Evolutionary conservation across 768 basidiomycete genomes (phyloP), one percentile per base, ranked within the genome.

Genomic region (Boletus rubropictus): DNA sequence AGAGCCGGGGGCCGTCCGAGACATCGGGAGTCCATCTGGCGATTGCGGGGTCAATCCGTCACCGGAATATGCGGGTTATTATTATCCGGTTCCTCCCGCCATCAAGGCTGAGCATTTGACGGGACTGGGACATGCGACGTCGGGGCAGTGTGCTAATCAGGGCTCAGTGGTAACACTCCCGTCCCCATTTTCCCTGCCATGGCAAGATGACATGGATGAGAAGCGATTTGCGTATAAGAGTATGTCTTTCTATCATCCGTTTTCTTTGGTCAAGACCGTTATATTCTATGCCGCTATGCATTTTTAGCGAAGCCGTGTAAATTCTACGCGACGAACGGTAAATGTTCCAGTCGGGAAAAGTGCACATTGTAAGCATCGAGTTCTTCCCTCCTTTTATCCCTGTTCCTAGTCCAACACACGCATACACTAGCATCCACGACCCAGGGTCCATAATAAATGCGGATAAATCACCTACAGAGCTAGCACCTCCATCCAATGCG

Each of bases 291-390:
- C 44, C 20, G 17, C 8, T 17, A 21, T 35, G 40, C 15, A 11
- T 34, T 42, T 25, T 24, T 31, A 83, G 81, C 80, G 1, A 82
- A 82, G 49, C 76, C 75, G 22, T 84, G 81, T 63, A 79, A 75
- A 58, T 82, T 77, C 57, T 79, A 70, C 55, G 65, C 64, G 22
- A 53, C 62, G 2, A 73, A 69, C 28, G 72, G 69, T 15, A 63
- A 64, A 21, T 84, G 81, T 57, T 72, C 77, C 1, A 76, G 71
- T 51, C 81, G 80, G 10, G 70, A 69, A 44, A 68, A 64, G 17
- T 84, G 81, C 51, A 81, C 78, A 24, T 84, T 83, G 81, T 82
- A 39, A 63, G 81, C 66, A 40, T 24, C 29, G 3, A 14, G 31
- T 35, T 39, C n/a, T n/a, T n/a, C n/a, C n/a, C n/a, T n/a, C n/a